Evolutionary conservation across 148 eudicot species (phyloP).

Genomic region (Heliamphora exappendiculata): DNA sequence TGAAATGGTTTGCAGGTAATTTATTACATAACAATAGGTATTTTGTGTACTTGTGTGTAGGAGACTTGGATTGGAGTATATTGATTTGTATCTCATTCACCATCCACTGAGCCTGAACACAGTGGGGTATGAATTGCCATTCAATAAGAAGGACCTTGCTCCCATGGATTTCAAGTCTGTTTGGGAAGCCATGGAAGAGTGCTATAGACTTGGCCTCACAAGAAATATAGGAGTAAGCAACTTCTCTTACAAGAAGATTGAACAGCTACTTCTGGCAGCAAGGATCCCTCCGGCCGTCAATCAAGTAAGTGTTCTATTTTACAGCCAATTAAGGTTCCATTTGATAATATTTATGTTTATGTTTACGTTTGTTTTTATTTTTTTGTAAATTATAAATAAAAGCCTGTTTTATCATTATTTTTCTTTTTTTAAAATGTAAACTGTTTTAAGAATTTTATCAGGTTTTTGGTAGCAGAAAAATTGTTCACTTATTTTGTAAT

Average conservation of each 20-base stretch:
- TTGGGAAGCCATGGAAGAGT: slow-evolving; percentile 30
- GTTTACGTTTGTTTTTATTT: too few species aligned
- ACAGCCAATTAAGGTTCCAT: too few species aligned
- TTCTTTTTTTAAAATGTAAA: too few species aligned
- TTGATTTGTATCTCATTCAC: slow-evolving; percentile 26
- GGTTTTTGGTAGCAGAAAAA: too few species aligned
- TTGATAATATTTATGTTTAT: too few species aligned
- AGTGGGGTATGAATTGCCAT: not conserved
- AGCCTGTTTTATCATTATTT: too few species aligned
- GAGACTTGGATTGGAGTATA: slow-evolving; percentile 21
- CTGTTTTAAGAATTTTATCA: too few species aligned
- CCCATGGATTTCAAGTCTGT: slow-evolving; percentile 21
- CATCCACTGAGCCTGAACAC: slow-evolving; percentile 16
- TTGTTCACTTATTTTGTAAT: too few species aligned
- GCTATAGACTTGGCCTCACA: slow-evolving; percentile 15
- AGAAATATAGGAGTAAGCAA: slow-evolving; percentile 22
- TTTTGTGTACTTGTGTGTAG: not conserved
- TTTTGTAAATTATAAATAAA: too few species aligned
- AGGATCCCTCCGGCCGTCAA: slow-evolving; percentile 20
- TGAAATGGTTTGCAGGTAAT: too few species aligned
- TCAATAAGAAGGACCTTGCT: not conserved
- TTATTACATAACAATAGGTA: too few species aligned
- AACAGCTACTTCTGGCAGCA: not conserved
- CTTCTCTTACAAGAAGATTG: slow-evolving; percentile 21
- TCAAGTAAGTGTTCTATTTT: slow-evolving; percentile 4